Evolutionary conservation across 2,329 filamentous ascomycete genomes (phyloP).

Genomic region (Dryadomyces sulphureus): DNA sequence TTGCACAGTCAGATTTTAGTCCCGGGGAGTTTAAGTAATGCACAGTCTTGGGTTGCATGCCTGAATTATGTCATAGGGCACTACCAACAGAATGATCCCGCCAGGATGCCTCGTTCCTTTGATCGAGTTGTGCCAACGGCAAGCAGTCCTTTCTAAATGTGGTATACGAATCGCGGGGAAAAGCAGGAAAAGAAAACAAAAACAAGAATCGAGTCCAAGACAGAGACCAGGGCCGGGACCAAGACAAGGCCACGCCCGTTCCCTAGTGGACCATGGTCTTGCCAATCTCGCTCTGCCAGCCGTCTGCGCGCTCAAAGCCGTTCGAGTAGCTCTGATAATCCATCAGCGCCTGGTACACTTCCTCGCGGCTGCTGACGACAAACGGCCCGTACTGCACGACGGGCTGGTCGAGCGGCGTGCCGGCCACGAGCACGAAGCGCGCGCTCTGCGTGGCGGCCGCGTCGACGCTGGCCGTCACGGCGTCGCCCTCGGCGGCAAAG

Average conservation of each 20-base stretch:
- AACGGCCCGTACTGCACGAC: conserved; percentile 79
- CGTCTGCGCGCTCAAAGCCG: conserved; percentile 64
- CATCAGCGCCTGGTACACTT: conserved; percentile 61
- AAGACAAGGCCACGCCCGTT: not conserved
- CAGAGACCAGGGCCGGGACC: not conserved
- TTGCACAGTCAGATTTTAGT: too few relatives aligned
- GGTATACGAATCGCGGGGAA: too few relatives aligned
- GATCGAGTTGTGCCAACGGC: too few relatives aligned
- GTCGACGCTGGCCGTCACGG: conserved; percentile 55
- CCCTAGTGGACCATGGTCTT: conserved; percentile 46
- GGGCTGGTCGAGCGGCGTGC: conserved; percentile 64
- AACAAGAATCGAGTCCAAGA: not conserved
- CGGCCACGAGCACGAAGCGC: conserved; percentile 58
- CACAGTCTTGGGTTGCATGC: too few relatives aligned
- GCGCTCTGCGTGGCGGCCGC: conserved; percentile 44
- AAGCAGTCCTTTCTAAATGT: too few relatives aligned
- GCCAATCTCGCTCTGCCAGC: conserved; percentile 78
- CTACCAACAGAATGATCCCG: too few relatives aligned
- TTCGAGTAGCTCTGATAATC: conserved; percentile 62
- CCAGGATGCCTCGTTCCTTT: too few relatives aligned
- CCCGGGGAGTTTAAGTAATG: too few relatives aligned
- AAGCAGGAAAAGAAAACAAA: not conserved
- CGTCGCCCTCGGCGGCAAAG: conserved; percentile 67
- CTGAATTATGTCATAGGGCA: too few relatives aligned
- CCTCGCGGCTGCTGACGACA: conserved; percentile 57